A percentile compares a stretch with the other conserved stretches of the same genome.
Conservation (phyloP, 495 filamentous ascomycete species). For the Podospora fimiseda region DNA sequence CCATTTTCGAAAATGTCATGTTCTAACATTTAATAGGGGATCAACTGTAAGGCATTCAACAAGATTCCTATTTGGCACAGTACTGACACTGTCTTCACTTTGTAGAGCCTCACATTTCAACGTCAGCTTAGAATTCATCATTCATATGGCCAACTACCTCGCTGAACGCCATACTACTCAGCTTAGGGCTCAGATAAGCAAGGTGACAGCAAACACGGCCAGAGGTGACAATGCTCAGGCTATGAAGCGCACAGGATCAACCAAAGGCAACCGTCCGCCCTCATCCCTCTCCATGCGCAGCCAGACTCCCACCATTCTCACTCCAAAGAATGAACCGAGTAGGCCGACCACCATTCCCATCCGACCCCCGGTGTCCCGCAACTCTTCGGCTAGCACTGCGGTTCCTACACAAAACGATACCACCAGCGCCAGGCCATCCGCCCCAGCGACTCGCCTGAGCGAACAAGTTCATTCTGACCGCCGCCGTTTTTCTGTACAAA, state of each 20-base stretch:
- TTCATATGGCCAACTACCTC: slow-evolving; percentile 92
- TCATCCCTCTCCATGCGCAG: slow-evolving; percentile 60
- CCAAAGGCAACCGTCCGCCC: slow-evolving; percentile 51
- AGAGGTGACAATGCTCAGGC: slow-evolving; percentile 46
- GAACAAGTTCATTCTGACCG: slow-evolving; percentile 4
- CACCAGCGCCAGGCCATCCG: slow-evolving; percentile 1
- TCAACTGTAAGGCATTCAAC: slow-evolving; percentile 53
- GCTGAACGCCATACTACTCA: slow-evolving; percentile 87
- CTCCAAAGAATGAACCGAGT: too few relatives aligned
- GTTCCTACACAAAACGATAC: slow-evolving; percentile 34
- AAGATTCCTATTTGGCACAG: background rate
- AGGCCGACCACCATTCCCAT: slow-evolving; percentile 23
- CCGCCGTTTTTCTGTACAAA: background rate
- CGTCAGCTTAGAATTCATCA: slow-evolving; percentile 79
- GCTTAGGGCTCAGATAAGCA: slow-evolving; percentile 84
- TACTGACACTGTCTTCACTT: slow-evolving; percentile 18
- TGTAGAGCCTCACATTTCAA: slow-evolving; percentile 41
- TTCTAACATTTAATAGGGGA: slow-evolving; percentile 58
- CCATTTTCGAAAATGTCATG: slow-evolving; percentile 16
- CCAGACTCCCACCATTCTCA: too few relatives aligned
- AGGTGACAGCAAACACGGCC: slow-evolving; percentile 40
- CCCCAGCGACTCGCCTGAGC: slow-evolving; percentile 2
- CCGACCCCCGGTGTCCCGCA: slow-evolving; percentile 44
- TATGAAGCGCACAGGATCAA: slow-evolving; percentile 53
- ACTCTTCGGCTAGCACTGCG: slow-evolving; percentile 54